Base-by-base conservation (phyloP, 2,329 filamentous ascomycete species). In the Aschersonia sp. region DNA sequence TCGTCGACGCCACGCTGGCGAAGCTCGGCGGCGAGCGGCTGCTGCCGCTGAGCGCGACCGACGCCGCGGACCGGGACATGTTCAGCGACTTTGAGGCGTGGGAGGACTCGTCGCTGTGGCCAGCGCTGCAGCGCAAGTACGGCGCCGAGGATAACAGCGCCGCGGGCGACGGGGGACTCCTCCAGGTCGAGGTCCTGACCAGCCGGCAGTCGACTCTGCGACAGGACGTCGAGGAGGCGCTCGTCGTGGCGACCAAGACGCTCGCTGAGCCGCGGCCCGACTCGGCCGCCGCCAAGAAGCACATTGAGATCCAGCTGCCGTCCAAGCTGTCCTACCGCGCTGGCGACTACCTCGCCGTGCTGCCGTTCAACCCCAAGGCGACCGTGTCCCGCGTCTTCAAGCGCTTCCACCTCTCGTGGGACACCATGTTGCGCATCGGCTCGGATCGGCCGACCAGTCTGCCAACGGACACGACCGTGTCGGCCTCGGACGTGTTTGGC, bases 301-400 rank as follows among this genome's bases (percentile, higher is more conserved):
- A 82, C 52, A 73, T 87, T 22, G 78, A 79, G 52, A 77, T 88
- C 35, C 74, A 78, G 50, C 69, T 90, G 1, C 85, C 85, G 0
- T 73, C 70, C 0, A 76, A 73, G 46, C 71, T 78, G 68, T 72
- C 70, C 0, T 90, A 89, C 63, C 72, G 75, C 40, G 75, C 81
- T 2, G 86, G 85, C 11, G 85, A 90, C 58, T 90, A 92, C 58
- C 72, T 90, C 0, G 81, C 83, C 0, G 69, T 88, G 2, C 67
- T 88, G 1, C 85, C 85, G 0, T 64, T 85, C 32, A 90, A 90
- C 59, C 78, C 79, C 1, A 70, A 70, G 43, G 64, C 72, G 32
- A 78, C 69, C 8, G 75, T 89, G 3, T 69, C 72, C 5, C 72
- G 83, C 7, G 82, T 76, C 0, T 76, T 87, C 63, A 68, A 73